A percentile compares a stretch with the other conserved stretches of the same genome.
Evolutionary conservation across 2,329 filamentous ascomycete species (phyloP).

Genomic region (Parascedosporium putredinis): DNA sequence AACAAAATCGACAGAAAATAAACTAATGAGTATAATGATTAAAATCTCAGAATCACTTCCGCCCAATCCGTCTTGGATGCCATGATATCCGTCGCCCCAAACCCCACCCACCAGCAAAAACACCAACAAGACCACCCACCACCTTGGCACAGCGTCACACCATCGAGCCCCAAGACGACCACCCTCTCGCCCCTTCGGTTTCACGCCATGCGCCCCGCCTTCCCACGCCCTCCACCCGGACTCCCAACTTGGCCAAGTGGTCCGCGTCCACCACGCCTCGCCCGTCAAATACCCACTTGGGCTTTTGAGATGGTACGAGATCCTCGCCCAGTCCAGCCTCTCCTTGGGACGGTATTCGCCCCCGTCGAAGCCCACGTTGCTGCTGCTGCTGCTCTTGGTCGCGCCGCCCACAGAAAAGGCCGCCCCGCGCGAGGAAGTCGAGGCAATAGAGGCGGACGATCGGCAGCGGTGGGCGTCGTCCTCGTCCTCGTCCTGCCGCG

Average conservation of each 20-base stretch:
- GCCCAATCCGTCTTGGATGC: background rate
- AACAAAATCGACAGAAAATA: too few relatives aligned
- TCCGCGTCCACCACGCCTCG: conserved; percentile 39
- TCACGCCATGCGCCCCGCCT: conserved; percentile 21
- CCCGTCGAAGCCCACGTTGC: conserved; percentile 25
- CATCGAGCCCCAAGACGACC: background rate
- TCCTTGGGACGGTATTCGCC: conserved; percentile 36
- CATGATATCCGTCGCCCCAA: background rate
- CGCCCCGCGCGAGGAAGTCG: too few relatives aligned
- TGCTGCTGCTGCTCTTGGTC: conserved; percentile 13
- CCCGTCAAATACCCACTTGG: conserved; percentile 48
- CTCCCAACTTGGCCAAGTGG: conserved; percentile 37
- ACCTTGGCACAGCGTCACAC: too few relatives aligned
- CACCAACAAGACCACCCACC: too few relatives aligned
- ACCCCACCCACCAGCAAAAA: too few relatives aligned
- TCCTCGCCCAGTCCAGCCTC: conserved; percentile 40
- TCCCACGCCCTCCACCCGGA: conserved; percentile 42
- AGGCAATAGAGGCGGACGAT: conserved; percentile 25
- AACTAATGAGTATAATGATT: background rate
- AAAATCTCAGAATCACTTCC: background rate
- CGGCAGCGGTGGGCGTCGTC: conserved; percentile 26
- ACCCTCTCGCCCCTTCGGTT: background rate
- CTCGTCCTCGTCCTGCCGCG: conserved; percentile 26
- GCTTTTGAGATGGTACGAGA: conserved; percentile 40
- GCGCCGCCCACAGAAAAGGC: too few relatives aligned